Conservation (phyloP, 495 filamentous ascomycete genomes). For the Penicillium parvum region DNA sequence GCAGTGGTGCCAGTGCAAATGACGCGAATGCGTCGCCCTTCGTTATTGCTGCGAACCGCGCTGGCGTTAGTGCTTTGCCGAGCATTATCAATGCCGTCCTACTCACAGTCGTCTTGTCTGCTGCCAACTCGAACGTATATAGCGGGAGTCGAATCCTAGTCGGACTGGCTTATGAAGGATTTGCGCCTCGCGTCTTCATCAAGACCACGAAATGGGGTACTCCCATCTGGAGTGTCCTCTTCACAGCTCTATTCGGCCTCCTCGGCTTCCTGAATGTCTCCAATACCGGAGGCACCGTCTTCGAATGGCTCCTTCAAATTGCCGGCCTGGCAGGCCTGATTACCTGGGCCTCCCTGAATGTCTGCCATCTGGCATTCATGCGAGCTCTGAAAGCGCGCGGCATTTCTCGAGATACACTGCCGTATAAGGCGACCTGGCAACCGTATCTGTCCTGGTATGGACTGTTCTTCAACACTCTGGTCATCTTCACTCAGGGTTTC, state of each 20-base stretch:
- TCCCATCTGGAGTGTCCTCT: not conserved
- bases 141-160: not conserved
- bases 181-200: not conserved
- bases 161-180: not conserved
- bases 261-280: not conserved
- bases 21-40: conserved; percentile 44
- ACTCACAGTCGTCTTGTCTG: not conserved
- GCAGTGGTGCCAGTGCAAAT: conserved; percentile 43
- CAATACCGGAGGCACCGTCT: not conserved
- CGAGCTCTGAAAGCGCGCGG: not conserved
- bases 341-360: not conserved
- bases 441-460: not conserved
- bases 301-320: not conserved
- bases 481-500: not conserved
- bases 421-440: not conserved
- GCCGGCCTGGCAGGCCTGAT: not conserved
- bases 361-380: not conserved
- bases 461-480: not conserved
- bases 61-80: conserved; percentile 59
- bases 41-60: conserved; percentile 51
- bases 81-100: not conserved
- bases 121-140: not conserved
- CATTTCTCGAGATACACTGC: not conserved
- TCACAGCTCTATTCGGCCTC: not conserved
- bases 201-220: not conserved